Conservation (phyloP, 2,329 filamentous ascomycete genomes). For the Verticillium klebahnii region DNA sequence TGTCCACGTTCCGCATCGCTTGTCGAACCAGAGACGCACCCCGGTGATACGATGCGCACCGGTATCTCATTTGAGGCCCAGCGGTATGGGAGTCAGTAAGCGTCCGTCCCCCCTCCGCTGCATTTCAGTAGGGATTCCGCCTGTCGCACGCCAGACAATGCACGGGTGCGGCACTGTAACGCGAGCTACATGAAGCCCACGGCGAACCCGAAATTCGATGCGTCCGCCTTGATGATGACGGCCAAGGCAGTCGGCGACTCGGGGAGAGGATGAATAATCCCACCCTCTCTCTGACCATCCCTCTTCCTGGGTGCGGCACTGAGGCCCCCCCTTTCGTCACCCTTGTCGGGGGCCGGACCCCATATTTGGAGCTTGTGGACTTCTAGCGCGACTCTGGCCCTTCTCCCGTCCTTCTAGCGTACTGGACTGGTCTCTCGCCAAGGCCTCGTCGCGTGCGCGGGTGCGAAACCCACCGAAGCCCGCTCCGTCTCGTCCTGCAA, state of each 20-base stretch:
- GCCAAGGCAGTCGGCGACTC: background rate
- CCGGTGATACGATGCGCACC: background rate
- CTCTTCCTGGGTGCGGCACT: background rate
- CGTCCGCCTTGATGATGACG: background rate
- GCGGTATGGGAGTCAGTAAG: background rate
- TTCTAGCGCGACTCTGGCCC: background rate
- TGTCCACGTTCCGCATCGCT: background rate
- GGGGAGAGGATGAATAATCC: background rate
- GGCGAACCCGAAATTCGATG: background rate
- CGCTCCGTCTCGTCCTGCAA: background rate
- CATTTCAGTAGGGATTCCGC: background rate
- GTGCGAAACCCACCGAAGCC: background rate
- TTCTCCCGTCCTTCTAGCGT: constrained; percentile 4
- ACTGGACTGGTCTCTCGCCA: background rate
- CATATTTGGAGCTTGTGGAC: background rate
- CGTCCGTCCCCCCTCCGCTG: background rate
- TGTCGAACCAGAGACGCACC: background rate
- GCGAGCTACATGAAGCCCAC: background rate
- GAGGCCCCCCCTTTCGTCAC: background rate
- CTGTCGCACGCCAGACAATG: no score
- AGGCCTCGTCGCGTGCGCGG: background rate
- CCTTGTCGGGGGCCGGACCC: background rate
- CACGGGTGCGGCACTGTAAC: background rate
- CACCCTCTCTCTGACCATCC: background rate
- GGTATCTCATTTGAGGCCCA: background rate